phyloP scores from a whole-genome alignment of 805 yeast species.

The Candida tibetensis region DNA sequence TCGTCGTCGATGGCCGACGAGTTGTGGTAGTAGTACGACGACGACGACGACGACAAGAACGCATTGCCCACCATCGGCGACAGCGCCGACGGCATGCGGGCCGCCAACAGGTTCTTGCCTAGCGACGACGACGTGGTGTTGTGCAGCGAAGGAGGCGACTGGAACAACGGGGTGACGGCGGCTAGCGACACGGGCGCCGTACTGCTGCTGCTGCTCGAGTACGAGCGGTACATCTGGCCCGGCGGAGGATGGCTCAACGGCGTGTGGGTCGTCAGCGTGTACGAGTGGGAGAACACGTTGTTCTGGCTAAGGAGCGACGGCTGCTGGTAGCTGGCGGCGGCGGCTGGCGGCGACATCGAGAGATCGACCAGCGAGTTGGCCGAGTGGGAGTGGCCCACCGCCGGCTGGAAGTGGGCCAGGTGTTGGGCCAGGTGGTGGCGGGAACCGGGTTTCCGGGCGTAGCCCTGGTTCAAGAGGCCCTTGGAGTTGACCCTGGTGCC shows the following conservation, averaged over 20 bases:
- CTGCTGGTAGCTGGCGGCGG: not conserved
- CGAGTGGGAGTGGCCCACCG: not conserved
- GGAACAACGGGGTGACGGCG: conserved; percentile 2
- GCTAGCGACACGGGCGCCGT: too few relatives aligned
- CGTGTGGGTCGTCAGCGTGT: conserved; percentile 1
- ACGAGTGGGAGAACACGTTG: not conserved
- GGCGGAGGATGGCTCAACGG: conserved; percentile 1
- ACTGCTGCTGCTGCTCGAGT: conserved; percentile 11
- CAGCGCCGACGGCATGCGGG: not conserved
- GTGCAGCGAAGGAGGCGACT: conserved; percentile 4
- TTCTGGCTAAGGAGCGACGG: not conserved
- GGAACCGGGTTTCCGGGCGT: conserved; percentile 1
- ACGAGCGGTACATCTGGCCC: conserved; percentile 7
- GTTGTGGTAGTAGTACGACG: conserved; percentile 10
- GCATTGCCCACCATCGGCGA: conserved; percentile 1
- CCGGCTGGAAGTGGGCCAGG: too few relatives aligned
- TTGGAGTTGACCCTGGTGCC: conserved; percentile 73
- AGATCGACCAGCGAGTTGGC: not conserved
- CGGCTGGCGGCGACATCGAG: not conserved
- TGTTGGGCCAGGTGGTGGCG: conserved; percentile 2
- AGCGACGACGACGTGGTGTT: not conserved
- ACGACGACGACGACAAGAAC: conserved; percentile 6
- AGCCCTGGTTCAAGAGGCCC: conserved; percentile 9
- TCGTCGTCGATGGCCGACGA: conserved; percentile 36
- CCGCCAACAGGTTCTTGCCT: not conserved